A percentile compares a stretch with the other conserved stretches of the same genome.
Evolutionary conservation across 371 early-diverging fungal genomes (phyloP).

Genomic region (Entomophthora muscae): DNA sequence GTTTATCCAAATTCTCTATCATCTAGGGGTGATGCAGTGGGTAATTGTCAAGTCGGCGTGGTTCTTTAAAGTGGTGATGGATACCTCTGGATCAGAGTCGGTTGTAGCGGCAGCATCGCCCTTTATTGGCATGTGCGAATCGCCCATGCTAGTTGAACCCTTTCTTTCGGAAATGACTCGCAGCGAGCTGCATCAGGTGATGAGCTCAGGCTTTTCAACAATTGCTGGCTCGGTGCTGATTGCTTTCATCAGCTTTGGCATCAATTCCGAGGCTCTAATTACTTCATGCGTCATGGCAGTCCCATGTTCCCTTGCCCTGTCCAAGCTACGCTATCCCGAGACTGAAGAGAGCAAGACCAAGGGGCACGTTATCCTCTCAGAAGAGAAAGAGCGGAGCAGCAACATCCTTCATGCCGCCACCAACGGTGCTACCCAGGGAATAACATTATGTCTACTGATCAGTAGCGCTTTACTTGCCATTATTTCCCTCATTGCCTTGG

Average conservation of each 20-base stretch:
- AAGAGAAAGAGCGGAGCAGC: constrained; percentile 35
- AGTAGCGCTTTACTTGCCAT: constrained; percentile 55
- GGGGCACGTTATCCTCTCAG: constrained; percentile 37
- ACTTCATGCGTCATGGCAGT: constrained; percentile 82
- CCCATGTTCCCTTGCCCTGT: too few species aligned
- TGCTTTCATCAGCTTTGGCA: too few species aligned
- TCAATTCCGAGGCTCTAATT: constrained; percentile 39
- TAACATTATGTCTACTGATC: constrained; percentile 55
- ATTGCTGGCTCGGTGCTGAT: constrained; percentile 82
- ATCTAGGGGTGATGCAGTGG: constrained; percentile 78
- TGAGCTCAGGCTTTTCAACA: constrained; percentile 81
- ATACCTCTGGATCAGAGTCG: constrained; percentile 39
- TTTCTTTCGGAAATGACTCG: constrained; percentile 58
- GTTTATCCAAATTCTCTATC: too few species aligned
- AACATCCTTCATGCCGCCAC: constrained; percentile 69
- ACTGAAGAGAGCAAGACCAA: constrained; percentile 51
- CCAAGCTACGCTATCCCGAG: too few species aligned
- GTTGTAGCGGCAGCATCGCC: too few species aligned
- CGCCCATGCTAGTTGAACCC: constrained; percentile 45
- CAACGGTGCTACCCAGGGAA: constrained; percentile 64
- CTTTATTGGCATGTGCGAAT: constrained; percentile 36
- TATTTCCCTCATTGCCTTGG: constrained; percentile 55
- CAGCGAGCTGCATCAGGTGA: constrained; percentile 74
- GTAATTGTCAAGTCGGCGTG: constrained; percentile 46
- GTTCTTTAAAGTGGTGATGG: constrained; percentile 41